Evolutionary conservation across 1,284 basidiomycete genomes (phyloP), one percentile per base, ranked within the genome.

Genomic region (Earliella scabrosa): DNA sequence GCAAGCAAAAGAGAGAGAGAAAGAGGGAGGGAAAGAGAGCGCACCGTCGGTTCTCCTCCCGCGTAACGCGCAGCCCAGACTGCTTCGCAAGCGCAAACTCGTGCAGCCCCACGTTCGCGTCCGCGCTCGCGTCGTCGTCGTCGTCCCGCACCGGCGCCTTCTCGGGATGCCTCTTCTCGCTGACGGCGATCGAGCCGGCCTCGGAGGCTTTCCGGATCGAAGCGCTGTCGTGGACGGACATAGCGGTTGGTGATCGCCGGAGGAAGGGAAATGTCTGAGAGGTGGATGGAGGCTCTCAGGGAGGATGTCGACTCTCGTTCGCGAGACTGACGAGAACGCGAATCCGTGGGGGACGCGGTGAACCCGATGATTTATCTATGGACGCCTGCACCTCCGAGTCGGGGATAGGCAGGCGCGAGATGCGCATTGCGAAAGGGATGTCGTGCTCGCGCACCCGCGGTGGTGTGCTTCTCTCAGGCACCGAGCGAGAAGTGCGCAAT

Each of bases 51-150:
- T 50, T 59, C 45, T 64, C 53, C 36, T 52, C 55, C 6, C 36
- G 29, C 4, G 54, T 64, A 11, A 61, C 59, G 18, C 53, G 52
- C 8, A 61, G 34, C 9, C 58, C 63, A 2, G 59, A 54, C 36
- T 58, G 49, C 45, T 58, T 60, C 1, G 63, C 63, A 26, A 54
- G 32, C 41, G 57, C 63, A 24, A 64, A 64, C 49, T 64, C 52
- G 31, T 52, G 54, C 26, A 64, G 36, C 5, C 63, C 63, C 21
- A 60, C 56, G 24, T 64, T 61, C 10, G 34, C 39, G 21, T 57
- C 50, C 32, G 60, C 61, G 36, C 53, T 46, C 47, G 41, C 35
- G n/a, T 44, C 21, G 14, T 44, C 36, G 9, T 47, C 52, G 14
- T 50, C 16, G 18, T 18, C 29, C 21, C 10, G 16, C 32, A 26